Conservation (phyloP, 192 early-diverging fungal genomes). For the Backusella liffmaniae region DNA sequence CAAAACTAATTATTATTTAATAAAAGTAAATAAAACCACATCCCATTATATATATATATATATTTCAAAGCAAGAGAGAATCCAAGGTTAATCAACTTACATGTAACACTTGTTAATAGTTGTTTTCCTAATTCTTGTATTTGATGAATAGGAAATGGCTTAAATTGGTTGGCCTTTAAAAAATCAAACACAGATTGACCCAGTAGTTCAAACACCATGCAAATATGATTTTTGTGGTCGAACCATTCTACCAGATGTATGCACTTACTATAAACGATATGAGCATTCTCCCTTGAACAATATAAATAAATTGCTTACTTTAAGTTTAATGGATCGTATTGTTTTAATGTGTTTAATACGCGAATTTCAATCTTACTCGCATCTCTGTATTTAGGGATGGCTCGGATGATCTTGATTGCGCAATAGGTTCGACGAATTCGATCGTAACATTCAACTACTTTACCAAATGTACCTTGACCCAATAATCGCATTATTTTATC, state of each 20-base stretch:
- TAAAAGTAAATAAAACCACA: background rate
- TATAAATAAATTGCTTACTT: conserved; percentile 53
- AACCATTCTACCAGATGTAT: conserved; percentile 84
- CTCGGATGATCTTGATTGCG: conserved; percentile 94
- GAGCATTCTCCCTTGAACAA: background rate
- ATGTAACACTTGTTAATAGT: conserved; percentile 83
- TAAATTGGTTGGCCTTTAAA: conserved; percentile 89
- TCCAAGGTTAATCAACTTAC: conserved; percentile 32
- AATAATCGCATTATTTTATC: conserved; percentile 82
- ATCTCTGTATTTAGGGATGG: conserved; percentile 92
- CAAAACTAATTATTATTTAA: conserved; percentile 49
- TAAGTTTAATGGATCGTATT: conserved; percentile 75
- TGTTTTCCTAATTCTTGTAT: conserved; percentile 86
- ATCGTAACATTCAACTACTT: conserved; percentile 90
- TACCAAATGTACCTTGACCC: conserved; percentile 98
- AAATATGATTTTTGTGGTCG: conserved; percentile 90
- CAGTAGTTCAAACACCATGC: conserved; percentile 97
- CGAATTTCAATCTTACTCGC: conserved; percentile 88
- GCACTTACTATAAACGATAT: conserved; percentile 67
- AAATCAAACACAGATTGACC: conserved; percentile 91
- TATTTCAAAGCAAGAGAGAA: background rate
- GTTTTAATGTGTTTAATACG: conserved; percentile 78
- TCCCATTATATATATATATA: no score
- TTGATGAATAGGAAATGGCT: conserved; percentile 83
- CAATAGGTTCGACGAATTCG: conserved; percentile 49